phyloP scores from a whole-genome alignment of 345 rosid genomes.

The Citrus glauca region DNA sequence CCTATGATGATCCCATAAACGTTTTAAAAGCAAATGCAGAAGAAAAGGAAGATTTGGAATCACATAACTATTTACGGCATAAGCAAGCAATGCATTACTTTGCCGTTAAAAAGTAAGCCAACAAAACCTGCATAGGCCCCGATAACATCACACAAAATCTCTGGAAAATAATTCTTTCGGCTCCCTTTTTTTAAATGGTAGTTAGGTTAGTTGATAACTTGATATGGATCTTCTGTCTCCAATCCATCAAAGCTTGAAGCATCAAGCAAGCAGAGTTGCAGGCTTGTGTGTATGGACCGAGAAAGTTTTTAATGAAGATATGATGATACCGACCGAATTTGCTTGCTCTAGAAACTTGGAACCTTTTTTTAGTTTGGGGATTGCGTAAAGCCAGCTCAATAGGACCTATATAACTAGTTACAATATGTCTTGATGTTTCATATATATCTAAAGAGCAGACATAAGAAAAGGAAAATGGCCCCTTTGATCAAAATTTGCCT shows the following conservation, averaged over 20 bases:
- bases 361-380: conserved; percentile 22
- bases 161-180: not conserved
- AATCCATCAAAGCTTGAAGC: not conserved
- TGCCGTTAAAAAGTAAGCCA: not conserved
- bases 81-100: not conserved
- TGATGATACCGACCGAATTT: conserved; percentile 28
- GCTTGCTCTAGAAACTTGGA: conserved; percentile 45
- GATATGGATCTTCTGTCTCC: not conserved
- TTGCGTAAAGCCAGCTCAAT: conserved; percentile 38
- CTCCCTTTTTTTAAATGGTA: not conserved
- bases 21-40: not conserved
- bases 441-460: conserved; percentile 13
- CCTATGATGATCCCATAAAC: no score
- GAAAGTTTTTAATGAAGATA: conserved; percentile 14
- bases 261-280: not conserved
- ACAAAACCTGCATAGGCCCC: not conserved
- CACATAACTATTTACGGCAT: not conserved
- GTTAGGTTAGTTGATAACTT: not conserved
- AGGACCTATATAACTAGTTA: not conserved
- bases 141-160: not conserved
- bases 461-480: conserved; percentile 17
- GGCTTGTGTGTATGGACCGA: not conserved
- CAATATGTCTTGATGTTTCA: not conserved
- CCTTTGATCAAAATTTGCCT: conserved; percentile 25
- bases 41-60: not conserved